phyloP scores from a whole-genome alignment of 1,284 basidiomycete genomes.

The Cryptococcus sp. region DNA sequence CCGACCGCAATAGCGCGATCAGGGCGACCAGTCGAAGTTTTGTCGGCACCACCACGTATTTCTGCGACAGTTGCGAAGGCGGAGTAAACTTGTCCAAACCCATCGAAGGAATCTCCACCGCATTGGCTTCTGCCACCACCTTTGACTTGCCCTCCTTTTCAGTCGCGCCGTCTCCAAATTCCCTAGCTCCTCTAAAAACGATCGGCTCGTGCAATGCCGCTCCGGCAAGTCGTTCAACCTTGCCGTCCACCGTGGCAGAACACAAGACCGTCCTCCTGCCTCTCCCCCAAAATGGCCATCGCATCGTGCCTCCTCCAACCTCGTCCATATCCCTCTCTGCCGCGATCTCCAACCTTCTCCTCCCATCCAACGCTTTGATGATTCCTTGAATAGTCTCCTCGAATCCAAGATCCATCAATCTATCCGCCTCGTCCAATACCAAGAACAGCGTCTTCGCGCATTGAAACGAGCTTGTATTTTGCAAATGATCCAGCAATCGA shows the following conservation, averaged over 20 bases:
- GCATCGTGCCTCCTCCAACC: slow-evolving; percentile 51
- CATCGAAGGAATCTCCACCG: slow-evolving; percentile 7
- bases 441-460: slow-evolving; percentile 92
- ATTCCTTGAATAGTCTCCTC: slow-evolving; percentile 70
- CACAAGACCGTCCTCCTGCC: slow-evolving; percentile 80
- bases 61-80: slow-evolving; percentile 90
- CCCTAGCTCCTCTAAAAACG: slow-evolving; percentile 43
- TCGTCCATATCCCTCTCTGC: slow-evolving; percentile 60
- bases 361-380: slow-evolving; percentile 73
- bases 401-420: slow-evolving; percentile 67
- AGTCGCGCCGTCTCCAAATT: slow-evolving; percentile 9
- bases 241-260: slow-evolving; percentile 92
- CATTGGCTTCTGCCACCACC: slow-evolving; percentile 20
- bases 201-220: slow-evolving; percentile 59
- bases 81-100: slow-evolving; percentile 70
- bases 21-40: slow-evolving; percentile 90
- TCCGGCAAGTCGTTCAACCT: slow-evolving; percentile 88
- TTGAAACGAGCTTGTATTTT: slow-evolving; percentile 82
- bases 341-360: slow-evolving; percentile 64
- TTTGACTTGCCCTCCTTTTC: slow-evolving; percentile 22
- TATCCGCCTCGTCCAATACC: slow-evolving; percentile 93
- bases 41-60: slow-evolving; percentile 84
- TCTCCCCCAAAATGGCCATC: slow-evolving; percentile 62
- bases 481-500: slow-evolving; percentile 66
- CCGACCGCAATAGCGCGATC: slow-evolving; percentile 71